A percentile compares a stretch with the other conserved stretches of the same genome.
phyloP scores from a whole-genome alignment of 495 filamentous ascomycete genomes.

The Talaromyces nanjingensis region DNA sequence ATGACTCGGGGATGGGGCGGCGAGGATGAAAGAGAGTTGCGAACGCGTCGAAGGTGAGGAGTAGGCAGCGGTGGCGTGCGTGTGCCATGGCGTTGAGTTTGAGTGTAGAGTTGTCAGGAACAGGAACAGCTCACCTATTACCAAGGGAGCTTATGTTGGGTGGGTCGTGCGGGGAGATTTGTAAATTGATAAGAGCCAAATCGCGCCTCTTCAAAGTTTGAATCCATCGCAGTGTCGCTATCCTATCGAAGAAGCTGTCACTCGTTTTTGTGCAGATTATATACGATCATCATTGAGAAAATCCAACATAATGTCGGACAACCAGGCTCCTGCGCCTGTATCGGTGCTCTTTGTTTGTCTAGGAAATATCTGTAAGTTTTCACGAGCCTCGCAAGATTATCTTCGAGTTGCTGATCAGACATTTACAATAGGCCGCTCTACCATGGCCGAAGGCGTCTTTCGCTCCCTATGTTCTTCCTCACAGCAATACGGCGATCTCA shows the following conservation, averaged over 20 bases:
- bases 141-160: background rate
- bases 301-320: background rate
- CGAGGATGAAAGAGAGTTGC: slow-evolving; percentile 65
- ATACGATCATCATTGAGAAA: background rate
- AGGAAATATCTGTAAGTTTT: slow-evolving; percentile 79
- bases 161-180: slow-evolving; percentile 1
- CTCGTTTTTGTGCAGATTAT: background rate
- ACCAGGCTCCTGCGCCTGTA: slow-evolving; percentile 32
- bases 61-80: slow-evolving; percentile 22
- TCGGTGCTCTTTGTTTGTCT: slow-evolving; percentile 94
- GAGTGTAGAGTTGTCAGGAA: background rate
- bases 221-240: background rate
- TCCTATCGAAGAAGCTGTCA: background rate
- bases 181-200: background rate
- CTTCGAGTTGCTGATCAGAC: background rate
- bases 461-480: slow-evolving; percentile 54
- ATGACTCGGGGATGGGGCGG: slow-evolving; percentile 52
- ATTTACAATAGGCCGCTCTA: slow-evolving; percentile 50
- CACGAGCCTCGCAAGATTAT: background rate
- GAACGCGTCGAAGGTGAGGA: slow-evolving; percentile 72
- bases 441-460: slow-evolving; percentile 96
- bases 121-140: background rate
- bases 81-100: background rate
- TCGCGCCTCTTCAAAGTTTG: background rate
- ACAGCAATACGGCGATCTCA: slow-evolving; percentile 37